phyloP scores from a whole-genome alignment of 2,329 filamentous ascomycete species.

The Calonectria pseudoreteaudii region DNA sequence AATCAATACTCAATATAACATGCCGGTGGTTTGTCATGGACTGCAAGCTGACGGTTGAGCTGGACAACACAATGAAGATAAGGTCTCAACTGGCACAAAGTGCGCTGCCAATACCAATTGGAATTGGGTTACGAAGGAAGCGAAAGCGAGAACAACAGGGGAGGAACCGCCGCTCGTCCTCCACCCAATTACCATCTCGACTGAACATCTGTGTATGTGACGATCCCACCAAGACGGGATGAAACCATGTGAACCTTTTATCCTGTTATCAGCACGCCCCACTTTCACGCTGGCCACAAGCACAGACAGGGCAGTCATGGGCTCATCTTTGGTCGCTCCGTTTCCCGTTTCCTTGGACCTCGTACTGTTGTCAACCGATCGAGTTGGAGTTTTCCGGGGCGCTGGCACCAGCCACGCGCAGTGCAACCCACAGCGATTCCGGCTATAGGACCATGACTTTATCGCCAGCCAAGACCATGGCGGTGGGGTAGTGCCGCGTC shows the following conservation, averaged over 20 bases:
- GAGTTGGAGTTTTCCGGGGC: neutral
- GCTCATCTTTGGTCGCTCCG: neutral
- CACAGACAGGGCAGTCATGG: neutral
- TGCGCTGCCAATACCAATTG: neutral
- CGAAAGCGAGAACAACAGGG: neutral
- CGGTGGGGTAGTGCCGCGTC: neutral
- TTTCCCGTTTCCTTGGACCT: neutral
- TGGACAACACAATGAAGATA: neutral
- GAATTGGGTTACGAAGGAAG: neutral
- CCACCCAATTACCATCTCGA: neutral
- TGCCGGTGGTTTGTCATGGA: neutral
- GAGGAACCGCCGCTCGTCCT: neutral
- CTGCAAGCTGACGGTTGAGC: neutral
- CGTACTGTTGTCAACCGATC: too few species aligned
- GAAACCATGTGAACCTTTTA: neutral
- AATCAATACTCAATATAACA: neutral
- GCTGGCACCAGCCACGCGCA: neutral
- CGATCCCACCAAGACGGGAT: neutral
- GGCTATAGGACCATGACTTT: too few species aligned
- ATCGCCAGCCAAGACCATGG: too few species aligned
- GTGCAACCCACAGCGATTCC: too few species aligned
- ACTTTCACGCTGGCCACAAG: too few species aligned
- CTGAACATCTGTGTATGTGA: neutral
- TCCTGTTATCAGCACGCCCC: neutral
- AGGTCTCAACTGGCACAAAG: neutral